A percentile compares a stretch with the other conserved stretches of the same genome.
Conservation (phyloP, 441 rosid species). For the Flueggea neowawraea region DNA sequence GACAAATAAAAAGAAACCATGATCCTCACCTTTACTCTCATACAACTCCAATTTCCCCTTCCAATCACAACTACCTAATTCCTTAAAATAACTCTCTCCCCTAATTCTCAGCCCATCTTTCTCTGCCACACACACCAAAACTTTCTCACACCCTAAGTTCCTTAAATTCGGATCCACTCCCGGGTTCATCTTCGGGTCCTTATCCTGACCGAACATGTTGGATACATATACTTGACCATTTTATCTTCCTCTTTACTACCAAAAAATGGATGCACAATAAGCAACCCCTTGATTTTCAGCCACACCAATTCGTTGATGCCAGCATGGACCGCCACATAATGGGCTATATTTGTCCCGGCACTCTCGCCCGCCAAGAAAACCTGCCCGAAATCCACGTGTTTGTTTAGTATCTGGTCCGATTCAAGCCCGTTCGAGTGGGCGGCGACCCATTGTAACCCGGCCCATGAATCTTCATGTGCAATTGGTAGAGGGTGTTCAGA, state of each 20-base stretch:
- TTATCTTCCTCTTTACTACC: constrained; percentile 30
- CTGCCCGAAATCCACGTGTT: constrained; percentile 20
- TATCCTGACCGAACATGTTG: constrained; percentile 25
- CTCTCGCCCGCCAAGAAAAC: constrained; percentile 33
- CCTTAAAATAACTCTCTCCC: constrained; percentile 26
- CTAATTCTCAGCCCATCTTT: constrained; percentile 30
- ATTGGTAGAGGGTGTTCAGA: constrained; percentile 33
- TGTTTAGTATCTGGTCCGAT: constrained; percentile 24
- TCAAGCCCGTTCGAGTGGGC: constrained; percentile 20
- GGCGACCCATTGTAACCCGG: constrained; percentile 31
- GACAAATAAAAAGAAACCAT: constrained; percentile 27
- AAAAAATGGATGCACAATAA: constrained; percentile 44
- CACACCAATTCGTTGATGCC: constrained; percentile 21
- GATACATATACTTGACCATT: constrained; percentile 29
- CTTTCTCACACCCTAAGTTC: constrained; percentile 16
- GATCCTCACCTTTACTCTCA: constrained; percentile 36
- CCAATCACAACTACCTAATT: constrained; percentile 25
- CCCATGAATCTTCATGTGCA: constrained; percentile 34
- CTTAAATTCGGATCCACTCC: constrained; percentile 30
- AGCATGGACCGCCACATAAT: constrained; percentile 24
- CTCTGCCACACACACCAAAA: constrained; percentile 45
- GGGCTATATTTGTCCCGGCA: constrained; percentile 46
- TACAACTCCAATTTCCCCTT: constrained; percentile 25
- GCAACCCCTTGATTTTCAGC: constrained; percentile 20
- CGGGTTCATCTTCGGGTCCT: constrained; percentile 43